Base-by-base conservation (phyloP, 2,329 filamentous ascomycete genomes). In the Pyricularia pennisetigena region DNA sequence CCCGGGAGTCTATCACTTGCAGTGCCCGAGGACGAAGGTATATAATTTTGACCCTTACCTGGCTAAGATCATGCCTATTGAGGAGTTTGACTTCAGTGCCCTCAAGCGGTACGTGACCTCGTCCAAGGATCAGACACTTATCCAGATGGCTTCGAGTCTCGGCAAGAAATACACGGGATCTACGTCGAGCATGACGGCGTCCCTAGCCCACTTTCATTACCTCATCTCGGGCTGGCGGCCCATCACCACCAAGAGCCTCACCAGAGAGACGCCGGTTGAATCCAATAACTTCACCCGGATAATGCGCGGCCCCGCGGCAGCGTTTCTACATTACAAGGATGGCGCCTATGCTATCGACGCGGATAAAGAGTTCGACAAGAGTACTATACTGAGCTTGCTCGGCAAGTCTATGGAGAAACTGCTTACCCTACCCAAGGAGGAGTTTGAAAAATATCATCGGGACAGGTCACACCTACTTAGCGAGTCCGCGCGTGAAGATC, bases 21-120 rank as follows among this genome's bases (percentile, higher is more conserved):
- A 97, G 78, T 95, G 99, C 76, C 88, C 90, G 28, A 87, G 92
- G 69, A 93, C 94, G 57, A 86, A 88, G 23, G 93, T 98, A 7
- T 99, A 88, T 83, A 99, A 99, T 76, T 99, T 99, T 74, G 94
- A 99, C 75, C 95, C 96, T 0, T 97, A 97, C 74, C 84, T 99
- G 24, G 88, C 93, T 70, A 88, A 88, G 67, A 96, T 99, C 73
- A 98, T 98, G 93, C 94, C 95, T 1, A 89, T 95, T 20, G 82
- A 86, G 2, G 92, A 99, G 75, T 99, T 99, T 74, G 92, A 99
- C 75, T 99, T 97, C 77, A 86, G 91, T 69, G 89, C 93, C 3
- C 79, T 99, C 68, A 92, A 91, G 76, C 85, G 89, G 71, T 99
- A 97, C 77, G 88, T 97, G 71, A 97, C 94, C 0, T 97, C 95